Conservation (phyloP, 2,329 filamentous ascomycete genomes). For the Fusarium napiforme region DNA sequence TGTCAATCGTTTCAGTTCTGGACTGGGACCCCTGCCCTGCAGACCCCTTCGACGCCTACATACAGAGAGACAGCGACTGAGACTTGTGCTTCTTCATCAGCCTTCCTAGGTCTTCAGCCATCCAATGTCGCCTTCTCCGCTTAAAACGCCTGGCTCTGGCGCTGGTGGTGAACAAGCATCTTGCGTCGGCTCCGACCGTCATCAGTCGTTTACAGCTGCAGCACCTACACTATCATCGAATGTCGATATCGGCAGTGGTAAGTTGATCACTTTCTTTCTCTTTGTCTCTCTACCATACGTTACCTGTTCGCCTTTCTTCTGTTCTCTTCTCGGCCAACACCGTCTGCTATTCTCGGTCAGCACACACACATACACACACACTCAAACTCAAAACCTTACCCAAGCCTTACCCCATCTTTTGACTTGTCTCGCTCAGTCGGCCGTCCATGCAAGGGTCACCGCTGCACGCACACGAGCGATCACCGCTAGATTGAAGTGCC, state of each 20-base stretch:
- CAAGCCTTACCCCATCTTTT: conserved; percentile 8
- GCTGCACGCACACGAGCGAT: conserved; percentile 25
- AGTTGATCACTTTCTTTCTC: not conserved
- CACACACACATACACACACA: not conserved
- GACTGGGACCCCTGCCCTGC: conserved; percentile 27
- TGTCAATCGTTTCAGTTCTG: conserved; percentile 22
- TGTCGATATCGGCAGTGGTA: conserved; percentile 2
- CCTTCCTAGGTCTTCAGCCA: conserved; percentile 7
- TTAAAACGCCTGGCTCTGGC: conserved; percentile 2
- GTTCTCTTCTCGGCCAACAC: not conserved
- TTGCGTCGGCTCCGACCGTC: conserved; percentile 35
- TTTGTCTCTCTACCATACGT: not conserved
- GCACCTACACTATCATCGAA: conserved; percentile 1
- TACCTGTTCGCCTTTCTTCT: not conserved
- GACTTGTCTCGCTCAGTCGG: not conserved
- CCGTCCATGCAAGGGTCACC: conserved; percentile 32
- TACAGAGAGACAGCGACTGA: not conserved
- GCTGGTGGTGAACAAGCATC: conserved; percentile 6
- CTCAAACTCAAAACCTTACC: conserved; percentile 3
- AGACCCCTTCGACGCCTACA: not conserved
- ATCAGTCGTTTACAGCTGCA: conserved; percentile 8
- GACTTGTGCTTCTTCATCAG: not conserved
- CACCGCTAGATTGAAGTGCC: conserved; percentile 36
- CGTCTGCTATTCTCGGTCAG: conserved; percentile 6
- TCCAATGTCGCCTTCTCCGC: conserved; percentile 16